Percentiles rank a stretch among this genome's conserved stretches.
phyloP scores from a whole-genome alignment of 768 basidiomycete species.

The Collybia sordida region DNA sequence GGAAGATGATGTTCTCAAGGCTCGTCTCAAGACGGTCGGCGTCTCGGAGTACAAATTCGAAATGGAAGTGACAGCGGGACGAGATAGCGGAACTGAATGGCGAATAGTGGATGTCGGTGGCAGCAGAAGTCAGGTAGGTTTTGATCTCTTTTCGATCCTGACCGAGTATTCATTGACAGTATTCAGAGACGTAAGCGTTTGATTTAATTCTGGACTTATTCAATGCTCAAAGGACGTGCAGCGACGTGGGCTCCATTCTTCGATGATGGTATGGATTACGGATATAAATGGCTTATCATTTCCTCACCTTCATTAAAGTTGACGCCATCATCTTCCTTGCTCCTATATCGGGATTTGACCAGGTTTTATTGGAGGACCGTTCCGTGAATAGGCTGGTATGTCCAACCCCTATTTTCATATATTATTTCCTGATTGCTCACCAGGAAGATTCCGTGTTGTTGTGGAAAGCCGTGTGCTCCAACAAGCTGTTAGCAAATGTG shows the following conservation, averaged over 20 bases:
- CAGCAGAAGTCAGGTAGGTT: conserved; percentile 64
- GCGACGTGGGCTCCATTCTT: conserved; percentile 41
- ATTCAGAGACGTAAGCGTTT: conserved; percentile 33
- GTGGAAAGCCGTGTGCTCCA: conserved; percentile 84
- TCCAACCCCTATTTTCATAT: neutral
- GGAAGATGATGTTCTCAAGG: conserved; percentile 73
- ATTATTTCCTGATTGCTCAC: neutral
- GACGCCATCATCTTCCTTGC: conserved; percentile 78
- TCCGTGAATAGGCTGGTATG: conserved; percentile 54
- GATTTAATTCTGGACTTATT: neutral
- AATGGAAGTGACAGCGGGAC: conserved; percentile 59
- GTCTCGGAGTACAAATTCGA: conserved; percentile 81
- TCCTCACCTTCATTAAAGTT: conserved; percentile 7
- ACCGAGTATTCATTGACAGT: conserved; percentile 9
- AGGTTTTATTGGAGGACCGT: conserved; percentile 59
- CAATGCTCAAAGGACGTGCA: neutral
- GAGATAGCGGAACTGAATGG: conserved; percentile 66
- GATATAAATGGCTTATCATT: conserved; percentile 45
- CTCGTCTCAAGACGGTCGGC: conserved; percentile 74
- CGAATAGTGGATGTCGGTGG: conserved; percentile 79
- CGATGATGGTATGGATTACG: conserved; percentile 42
- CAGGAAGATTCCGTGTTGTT: conserved; percentile 88
- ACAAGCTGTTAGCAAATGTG: conserved; percentile 76
- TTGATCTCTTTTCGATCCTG: neutral
- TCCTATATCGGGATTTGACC: conserved; percentile 75